Conservation (phyloP, 106 monocot species). For the Dendrobium officinale region DNA sequence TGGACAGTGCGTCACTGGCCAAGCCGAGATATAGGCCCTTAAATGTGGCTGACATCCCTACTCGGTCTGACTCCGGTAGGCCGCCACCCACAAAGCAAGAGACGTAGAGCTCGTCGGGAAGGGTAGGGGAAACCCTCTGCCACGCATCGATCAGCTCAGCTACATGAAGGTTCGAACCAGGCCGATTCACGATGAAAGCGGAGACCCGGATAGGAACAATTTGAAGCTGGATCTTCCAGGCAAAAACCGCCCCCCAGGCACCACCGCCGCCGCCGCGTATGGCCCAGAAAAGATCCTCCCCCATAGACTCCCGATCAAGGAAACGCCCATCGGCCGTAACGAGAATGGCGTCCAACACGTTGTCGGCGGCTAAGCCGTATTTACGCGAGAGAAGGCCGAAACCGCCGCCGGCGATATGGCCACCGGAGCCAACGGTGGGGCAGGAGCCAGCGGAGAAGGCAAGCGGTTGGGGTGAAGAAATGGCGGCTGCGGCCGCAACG, state of each 20-base stretch:
- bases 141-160: slow-evolving; percentile 38
- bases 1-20: slow-evolving; percentile 1
- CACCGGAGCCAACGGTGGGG: slow-evolving; percentile 50
- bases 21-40: slow-evolving; percentile 42
- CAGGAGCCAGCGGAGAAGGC: slow-evolving; percentile 56
- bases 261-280: slow-evolving; percentile 71
- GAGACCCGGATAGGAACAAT: slow-evolving; percentile 29
- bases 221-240: slow-evolving; percentile 43
- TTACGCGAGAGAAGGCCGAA: slow-evolving; percentile 54
- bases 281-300: slow-evolving; percentile 61
- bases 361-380: slow-evolving; percentile 65
- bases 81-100: slow-evolving; percentile 31
- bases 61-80: slow-evolving; percentile 3
- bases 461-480: slow-evolving; percentile 5
- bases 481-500: slow-evolving; percentile 11
- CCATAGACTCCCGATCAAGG: slow-evolving; percentile 29
- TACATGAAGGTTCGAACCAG: slow-evolving; percentile 18
- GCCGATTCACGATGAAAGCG: slow-evolving; percentile 28
- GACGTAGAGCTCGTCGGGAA: slow-evolving; percentile 58
- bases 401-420: slow-evolving; percentile 55
- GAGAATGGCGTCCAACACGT: slow-evolving; percentile 47
- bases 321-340: slow-evolving; percentile 23
- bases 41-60: slow-evolving; percentile 30
- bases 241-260: slow-evolving; percentile 42
- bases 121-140: slow-evolving; percentile 33